Percentiles rank a stretch among this genome's conserved stretches.
Conservation (phyloP, 805 yeast species). For the Osmozyma mogii region DNA sequence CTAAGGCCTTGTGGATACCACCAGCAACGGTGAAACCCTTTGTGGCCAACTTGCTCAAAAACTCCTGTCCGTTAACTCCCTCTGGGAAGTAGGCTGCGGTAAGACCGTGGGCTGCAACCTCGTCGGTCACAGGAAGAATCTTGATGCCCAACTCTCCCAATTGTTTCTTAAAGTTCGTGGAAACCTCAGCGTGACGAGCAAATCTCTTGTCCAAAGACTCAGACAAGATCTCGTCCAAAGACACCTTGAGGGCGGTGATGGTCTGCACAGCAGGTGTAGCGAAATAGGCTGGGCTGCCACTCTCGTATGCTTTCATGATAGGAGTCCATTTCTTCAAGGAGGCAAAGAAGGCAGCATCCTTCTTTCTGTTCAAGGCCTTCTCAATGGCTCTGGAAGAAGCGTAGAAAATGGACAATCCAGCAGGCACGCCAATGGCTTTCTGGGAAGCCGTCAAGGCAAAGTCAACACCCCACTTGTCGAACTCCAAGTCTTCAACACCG, state of each 20-base stretch:
- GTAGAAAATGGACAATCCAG: conserved; percentile 77
- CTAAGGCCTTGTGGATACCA: conserved; percentile 78
- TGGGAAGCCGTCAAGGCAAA: conserved; percentile 88
- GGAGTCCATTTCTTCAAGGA: conserved; percentile 83
- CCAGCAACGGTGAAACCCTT: conserved; percentile 79
- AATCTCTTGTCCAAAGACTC: conserved; percentile 51
- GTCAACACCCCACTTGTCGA: conserved; percentile 87
- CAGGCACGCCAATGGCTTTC: conserved; percentile 91
- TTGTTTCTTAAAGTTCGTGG: conserved; percentile 56
- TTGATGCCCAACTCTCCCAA: conserved; percentile 55
- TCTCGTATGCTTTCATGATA: conserved; percentile 78
- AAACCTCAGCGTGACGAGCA: conserved; percentile 51
- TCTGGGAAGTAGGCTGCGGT: conserved; percentile 82
- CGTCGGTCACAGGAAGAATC: conserved; percentile 52
- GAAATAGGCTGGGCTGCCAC: conserved; percentile 72
- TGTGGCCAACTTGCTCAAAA: conserved; percentile 48
- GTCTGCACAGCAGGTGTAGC: conserved; percentile 97
- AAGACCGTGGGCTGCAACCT: conserved; percentile 77
- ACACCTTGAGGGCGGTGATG: conserved; percentile 69
- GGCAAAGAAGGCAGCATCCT: conserved; percentile 54
- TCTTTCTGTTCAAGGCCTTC: conserved; percentile 43
- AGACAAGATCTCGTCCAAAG: conserved; percentile 64
- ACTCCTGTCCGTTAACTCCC: conserved; percentile 58
- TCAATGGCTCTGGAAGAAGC: conserved; percentile 69
- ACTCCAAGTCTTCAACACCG: conserved; percentile 79